Base-by-base conservation (phyloP, 108 stramenopile genomes). In the Pelagomonas calceolata region DNA sequence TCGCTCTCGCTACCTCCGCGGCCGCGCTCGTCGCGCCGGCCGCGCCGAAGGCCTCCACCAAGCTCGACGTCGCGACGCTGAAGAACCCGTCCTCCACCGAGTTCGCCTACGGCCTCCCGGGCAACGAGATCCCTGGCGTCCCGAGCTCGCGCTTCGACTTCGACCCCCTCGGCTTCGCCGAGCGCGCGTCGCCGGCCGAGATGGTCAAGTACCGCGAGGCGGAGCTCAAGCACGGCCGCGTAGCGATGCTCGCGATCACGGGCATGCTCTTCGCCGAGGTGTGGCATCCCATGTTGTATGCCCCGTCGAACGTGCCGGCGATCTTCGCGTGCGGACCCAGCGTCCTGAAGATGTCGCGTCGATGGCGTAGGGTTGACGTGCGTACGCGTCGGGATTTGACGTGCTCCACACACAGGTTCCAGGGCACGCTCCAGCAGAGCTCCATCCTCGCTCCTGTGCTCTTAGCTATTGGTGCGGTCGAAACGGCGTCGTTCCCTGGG, bases 331-430 rank as follows among this genome's bases (percentile, higher is more conserved):
- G n/a, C n/a, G n/a, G n/a, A n/a, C n/a, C n/a, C n/a, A n/a, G n/a
- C n/a, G n/a, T n/a, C n/a, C n/a, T n/a, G n/a, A n/a, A n/a, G n/a
- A n/a, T n/a, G n/a, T n/a, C n/a, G n/a, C n/a, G n/a, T n/a, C n/a
- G n/a, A n/a, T n/a, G n/a, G 69, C 16, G 77, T 74, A 37, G 69
- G 74, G 32, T 45, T 78, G 34, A 77, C 79, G 18, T 77, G 79
- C 30, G 71, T 80, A 33, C 81, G 80, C n/a, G 67, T 75, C 0
- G 80, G 78, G 3, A 78, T 64, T 82, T 65, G 74, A 74, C 31
- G 79, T 81, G 31, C 81, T 82, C 73, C 81, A n/a, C n/a, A n/a
- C n/a, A n/a, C n/a, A n/a, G n/a, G n/a, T 80, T 80, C 64, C 75
- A 45, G 77, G 79, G 14, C 78, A 63, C 46, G 82, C 75, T 60